These are phyloP conservation scores for Pistacia atlantica DNA, from an alignment of 345 rosid species.

Conservation along the genomic window DNA sequence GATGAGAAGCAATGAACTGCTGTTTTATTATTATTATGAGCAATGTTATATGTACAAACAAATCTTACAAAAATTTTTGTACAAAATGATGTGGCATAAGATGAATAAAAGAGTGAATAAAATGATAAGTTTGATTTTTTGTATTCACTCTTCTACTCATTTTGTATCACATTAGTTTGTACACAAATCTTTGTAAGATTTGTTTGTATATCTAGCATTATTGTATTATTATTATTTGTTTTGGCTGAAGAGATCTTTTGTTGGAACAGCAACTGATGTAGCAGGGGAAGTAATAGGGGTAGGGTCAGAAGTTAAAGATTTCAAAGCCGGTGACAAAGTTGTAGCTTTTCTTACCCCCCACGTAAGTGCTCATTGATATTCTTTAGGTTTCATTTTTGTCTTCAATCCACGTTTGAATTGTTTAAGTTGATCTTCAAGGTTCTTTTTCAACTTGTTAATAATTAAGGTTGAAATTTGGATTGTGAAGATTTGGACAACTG, in stretches of 20 bases:
- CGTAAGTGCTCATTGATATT: slow-evolving; percentile 37
- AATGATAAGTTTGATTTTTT: too few relatives aligned
- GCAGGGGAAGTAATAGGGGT: slow-evolving; percentile 76
- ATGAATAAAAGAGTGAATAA: too few relatives aligned
- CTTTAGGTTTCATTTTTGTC: not conserved
- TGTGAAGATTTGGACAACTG: not conserved
- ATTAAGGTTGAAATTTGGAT: not conserved
- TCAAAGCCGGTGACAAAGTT: slow-evolving; percentile 81
- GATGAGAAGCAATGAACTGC: not conserved
- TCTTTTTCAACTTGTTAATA: not conserved
- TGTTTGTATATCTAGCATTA: too few relatives aligned
- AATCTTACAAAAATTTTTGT: too few relatives aligned
- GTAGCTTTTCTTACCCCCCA: slow-evolving; percentile 47
- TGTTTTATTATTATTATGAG: not conserved
- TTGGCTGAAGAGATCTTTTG: slow-evolving; percentile 13
- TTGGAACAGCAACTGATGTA: slow-evolving; percentile 67
- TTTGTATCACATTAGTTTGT: too few relatives aligned
- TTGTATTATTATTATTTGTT: not conserved
- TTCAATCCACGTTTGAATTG: not conserved
- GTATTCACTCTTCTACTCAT: too few relatives aligned
- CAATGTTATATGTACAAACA: too few relatives aligned
- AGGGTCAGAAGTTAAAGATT: slow-evolving; percentile 60
- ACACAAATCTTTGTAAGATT: too few relatives aligned
- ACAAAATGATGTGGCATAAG: too few relatives aligned
- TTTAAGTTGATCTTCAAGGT: not conserved